These are phyloP conservation scores for Globisporangium viniferum DNA, from an alignment of 352 stramenopile genomes.

Conservation along the genomic window DNA sequence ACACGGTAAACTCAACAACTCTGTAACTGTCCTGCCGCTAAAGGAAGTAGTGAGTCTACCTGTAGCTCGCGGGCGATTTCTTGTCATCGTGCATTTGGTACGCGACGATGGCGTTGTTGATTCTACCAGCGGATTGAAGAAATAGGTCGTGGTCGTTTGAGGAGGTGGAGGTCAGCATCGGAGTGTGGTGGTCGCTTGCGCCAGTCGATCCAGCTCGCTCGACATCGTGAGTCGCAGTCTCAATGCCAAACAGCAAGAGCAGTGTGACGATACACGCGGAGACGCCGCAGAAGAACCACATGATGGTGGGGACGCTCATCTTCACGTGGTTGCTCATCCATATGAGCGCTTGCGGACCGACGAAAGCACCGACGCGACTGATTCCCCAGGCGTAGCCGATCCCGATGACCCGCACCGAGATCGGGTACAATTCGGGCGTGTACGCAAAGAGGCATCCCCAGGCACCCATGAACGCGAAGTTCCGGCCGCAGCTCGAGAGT, in stretches of 20 bases:
- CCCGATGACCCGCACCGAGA: slow-evolving; percentile 18
- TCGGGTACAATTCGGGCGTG: slow-evolving; percentile 27
- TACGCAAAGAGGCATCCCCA: slow-evolving; percentile 25
- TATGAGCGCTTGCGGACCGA: not conserved
- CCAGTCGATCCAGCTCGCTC: not conserved
- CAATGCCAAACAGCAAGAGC: not conserved
- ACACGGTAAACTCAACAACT: too few species aligned
- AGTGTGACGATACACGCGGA: not conserved
- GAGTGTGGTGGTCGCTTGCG: not conserved
- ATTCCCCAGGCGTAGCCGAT: slow-evolving; percentile 6
- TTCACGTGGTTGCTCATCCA: not conserved
- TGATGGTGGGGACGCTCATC: not conserved
- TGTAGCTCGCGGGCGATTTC: too few species aligned
- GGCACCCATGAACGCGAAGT: slow-evolving; percentile 18
- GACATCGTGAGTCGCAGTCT: not conserved
- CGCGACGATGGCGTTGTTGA: not conserved
- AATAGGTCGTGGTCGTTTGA: too few species aligned
- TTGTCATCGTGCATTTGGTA: not conserved
- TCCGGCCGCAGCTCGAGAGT: not conserved
- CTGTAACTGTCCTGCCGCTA: too few species aligned
- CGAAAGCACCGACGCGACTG: not conserved
- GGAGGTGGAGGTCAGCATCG: not conserved
- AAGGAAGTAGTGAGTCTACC: too few species aligned
- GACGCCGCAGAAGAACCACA: slow-evolving; percentile 5
- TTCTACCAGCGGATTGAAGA: too few species aligned